phyloP scores from a whole-genome alignment of 2,329 filamentous ascomycete species.

The Helotiales sp. region DNA sequence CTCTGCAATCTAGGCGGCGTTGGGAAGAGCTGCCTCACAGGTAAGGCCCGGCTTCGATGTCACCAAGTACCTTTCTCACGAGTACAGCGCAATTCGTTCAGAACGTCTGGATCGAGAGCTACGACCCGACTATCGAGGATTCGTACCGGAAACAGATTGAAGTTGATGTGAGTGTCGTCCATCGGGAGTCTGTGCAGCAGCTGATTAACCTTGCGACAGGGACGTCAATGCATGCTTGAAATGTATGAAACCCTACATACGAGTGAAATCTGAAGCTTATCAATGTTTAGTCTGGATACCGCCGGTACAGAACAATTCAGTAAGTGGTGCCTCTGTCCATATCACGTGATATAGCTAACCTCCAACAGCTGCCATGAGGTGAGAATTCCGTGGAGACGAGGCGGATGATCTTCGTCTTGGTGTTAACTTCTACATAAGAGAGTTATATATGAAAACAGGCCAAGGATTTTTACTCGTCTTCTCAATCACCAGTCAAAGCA shows the following conservation, averaged over 20 bases:
- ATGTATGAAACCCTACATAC: slow-evolving; percentile 49
- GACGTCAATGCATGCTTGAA: slow-evolving; percentile 71
- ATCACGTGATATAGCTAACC: slow-evolving; percentile 31
- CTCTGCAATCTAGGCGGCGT: slow-evolving; percentile 58
- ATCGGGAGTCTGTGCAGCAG: neutral
- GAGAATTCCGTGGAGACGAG: slow-evolving; percentile 27
- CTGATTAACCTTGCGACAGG: slow-evolving; percentile 42
- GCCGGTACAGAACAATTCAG: slow-evolving; percentile 77
- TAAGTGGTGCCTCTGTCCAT: slow-evolving; percentile 43
- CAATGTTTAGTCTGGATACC: slow-evolving; percentile 58
- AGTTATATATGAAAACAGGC: slow-evolving; percentile 74
- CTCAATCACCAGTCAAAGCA: slow-evolving; percentile 69
- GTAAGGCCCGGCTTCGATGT: slow-evolving; percentile 43
- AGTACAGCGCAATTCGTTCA: slow-evolving; percentile 67
- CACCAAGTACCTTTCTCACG: neutral
- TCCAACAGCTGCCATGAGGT: slow-evolving; percentile 55
- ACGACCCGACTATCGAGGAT: slow-evolving; percentile 63
- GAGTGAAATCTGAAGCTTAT: slow-evolving; percentile 17
- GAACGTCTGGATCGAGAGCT: slow-evolving; percentile 73
- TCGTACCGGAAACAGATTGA: slow-evolving; percentile 61
- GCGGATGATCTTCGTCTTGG: neutral
- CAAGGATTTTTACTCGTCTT: slow-evolving; percentile 76
- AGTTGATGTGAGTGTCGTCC: slow-evolving; percentile 61
- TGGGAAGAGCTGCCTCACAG: slow-evolving; percentile 73
- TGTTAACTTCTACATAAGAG: slow-evolving; percentile 41